Evolutionary conservation across 768 basidiomycete genomes (phyloP), one percentile per base, ranked within the genome.

Genomic region (Leccinum rimulosum): DNA sequence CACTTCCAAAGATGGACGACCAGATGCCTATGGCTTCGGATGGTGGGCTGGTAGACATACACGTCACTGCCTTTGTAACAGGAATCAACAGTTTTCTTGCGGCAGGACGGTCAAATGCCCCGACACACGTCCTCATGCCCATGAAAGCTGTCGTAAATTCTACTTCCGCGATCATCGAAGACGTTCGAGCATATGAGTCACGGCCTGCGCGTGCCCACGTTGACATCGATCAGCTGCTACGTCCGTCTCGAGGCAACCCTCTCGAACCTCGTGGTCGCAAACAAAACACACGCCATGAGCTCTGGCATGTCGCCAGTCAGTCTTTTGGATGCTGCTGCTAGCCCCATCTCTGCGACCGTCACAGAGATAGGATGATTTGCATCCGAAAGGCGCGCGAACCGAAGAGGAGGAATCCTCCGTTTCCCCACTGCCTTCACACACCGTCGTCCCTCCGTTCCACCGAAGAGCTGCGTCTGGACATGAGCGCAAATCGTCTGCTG

Each of bases 141-240:
- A 98, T 97, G 90, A 98, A 96, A 70, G 78, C 86, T 4, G 90
- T 99, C 38, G 91, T 98, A 55, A 91, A 91, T 61, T 85, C 95
- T 9, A 91, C 95, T 19, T 85, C 91, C 12, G 83, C 89, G 49
- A 89, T 99, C 63, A 81, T 91, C 40, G 91, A 95, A 55, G 95
- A 98, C 67, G 84, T 95, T 40, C 87, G 89, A 55, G 73, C 80
- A 0, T 95, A 88, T 68, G 93, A 97, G 70, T 79, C 80, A 17
- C 81, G 87, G 43, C 80, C 87, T 7, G 71, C 76, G 14, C 82
- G 80, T 10, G 68, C 75, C 8, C 84, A 88, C 58, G 80, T 91
- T 27, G 91, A 96, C 67, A 60, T 79, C 4, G 88, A 91, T 35
- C 76, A 79, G 8, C 77, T 93, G 27, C 52, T 49, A 22, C 79